Evolutionary conservation across 129 eudicot genomes (phyloP), one percentile per base, ranked within the genome.

Genomic region (Lactuca sativa): DNA sequence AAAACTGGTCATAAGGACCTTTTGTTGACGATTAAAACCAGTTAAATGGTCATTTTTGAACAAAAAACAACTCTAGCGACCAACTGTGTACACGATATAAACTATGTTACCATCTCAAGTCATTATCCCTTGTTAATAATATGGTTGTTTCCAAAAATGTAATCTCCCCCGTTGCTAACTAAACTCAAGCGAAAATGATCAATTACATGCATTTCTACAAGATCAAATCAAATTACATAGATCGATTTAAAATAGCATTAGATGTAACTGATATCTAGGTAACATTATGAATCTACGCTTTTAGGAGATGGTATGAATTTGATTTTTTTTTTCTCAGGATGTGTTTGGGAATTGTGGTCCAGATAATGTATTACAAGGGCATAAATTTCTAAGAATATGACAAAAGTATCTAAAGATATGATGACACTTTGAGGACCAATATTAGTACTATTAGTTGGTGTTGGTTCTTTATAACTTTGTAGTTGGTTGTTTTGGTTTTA

Each of bases 351-450:
- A 17, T 61, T 61, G 62, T 72, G 69, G 69, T 72, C 77, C 77
- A 72, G 7, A 44, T 55, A 9, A 52, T 72, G 12, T 31, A 30
- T 57, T 40, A 18, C 62, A 72, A 18, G 15, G 40, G 68, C n/a
- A 32, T 13, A 72, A 62, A 37, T 75, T 34, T 37, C 47, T 10
- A 67, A 25, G 31, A 57, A 70, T 59, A 60, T 48, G 51, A 33
- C 76, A 71, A 33, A 57, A 33, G 59, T 60, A 61, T 60, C 54
- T 57, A 69, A 55, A 54, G 37, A 69, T 49, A 61, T 76, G 49
- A 75, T 49, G 60, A 60, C 63, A 52, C 75, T 51, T 67, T 25
- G 81, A 76, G 81, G 75, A 62, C 75, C 75, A 76, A 76, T 65
- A 62, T 43, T 69, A 76, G 81, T 76, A 62, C 70, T 30, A 49